Evolutionary conservation across 148 eudicot species (phyloP), one percentile per base, ranked within the genome.

Genomic region (Diospyros lotus): DNA sequence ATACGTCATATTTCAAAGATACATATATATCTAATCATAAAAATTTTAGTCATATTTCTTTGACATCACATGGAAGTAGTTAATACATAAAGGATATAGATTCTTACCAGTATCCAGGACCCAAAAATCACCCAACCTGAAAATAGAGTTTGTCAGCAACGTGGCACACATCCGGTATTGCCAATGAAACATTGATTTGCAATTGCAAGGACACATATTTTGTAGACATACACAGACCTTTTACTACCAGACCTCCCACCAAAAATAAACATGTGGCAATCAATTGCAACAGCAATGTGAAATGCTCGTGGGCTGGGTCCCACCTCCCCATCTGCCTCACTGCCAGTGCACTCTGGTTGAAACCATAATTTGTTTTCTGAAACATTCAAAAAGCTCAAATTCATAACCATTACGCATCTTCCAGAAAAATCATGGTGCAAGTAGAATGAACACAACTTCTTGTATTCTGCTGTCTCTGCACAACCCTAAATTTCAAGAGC

Each of bases 111-210:
- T 96, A 83, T 96, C 99, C 71, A 96, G 80, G 71, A 96, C 97
- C 99, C 99, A 96, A 83, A 96, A 96, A 86, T 96, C 99, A 62
- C 99, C 99, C 80, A 93, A 84, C 90, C 99, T 95, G 99, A 78
- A 77, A 77, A 66, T 17, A 13, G 7, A 71, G 73, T 52, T 11
- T 39, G 38, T 71, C 14, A 68, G 66, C 76, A 78, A 45, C 1
- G 52, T 68, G 58, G 40, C 74, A 74, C 43, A 61, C 52, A 56
- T 40, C 54, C 46, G 3, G 54, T 53, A 50, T 43, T 0, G 45
- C 12, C 63, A 54, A 41, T 44, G 42, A 5, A 78, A 69, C 58
- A 64, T 43, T 3, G 40, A 69, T 58, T 65, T 69, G 72, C 63
- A 75, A 69, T 65, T 62, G 72, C 63, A 75, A 69, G 42, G 48